phyloP scores from a whole-genome alignment of 345 rosid genomes.

The Mangifera indica region DNA sequence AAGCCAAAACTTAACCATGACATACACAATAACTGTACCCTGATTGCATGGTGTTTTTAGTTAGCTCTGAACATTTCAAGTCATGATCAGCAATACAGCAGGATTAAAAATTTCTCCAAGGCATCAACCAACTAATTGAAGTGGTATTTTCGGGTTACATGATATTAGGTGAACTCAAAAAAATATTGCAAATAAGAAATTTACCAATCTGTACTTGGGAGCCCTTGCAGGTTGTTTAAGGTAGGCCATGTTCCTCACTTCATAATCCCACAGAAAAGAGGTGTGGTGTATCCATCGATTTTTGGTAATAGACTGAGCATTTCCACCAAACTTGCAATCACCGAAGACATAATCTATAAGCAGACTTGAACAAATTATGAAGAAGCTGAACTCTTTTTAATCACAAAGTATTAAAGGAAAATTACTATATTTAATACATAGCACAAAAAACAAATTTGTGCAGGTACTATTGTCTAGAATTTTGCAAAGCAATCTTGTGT shows the following conservation, averaged over 20 bases:
- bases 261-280: conserved; percentile 80
- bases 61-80: conserved; percentile 2
- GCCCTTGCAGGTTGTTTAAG: conserved; percentile 63
- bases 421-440: not conserved
- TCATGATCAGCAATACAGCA: conserved; percentile 3
- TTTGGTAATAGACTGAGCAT: conserved; percentile 79
- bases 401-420: not conserved
- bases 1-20: not conserved
- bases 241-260: conserved; percentile 66
- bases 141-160: not conserved
- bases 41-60: not conserved
- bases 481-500: not conserved
- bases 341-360: conserved; percentile 79
- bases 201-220: conserved; percentile 66
- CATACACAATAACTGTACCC: not conserved
- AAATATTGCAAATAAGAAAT: not conserved
- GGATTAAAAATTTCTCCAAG: not conserved
- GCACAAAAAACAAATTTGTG: not conserved
- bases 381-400: not conserved
- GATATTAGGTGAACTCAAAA: not conserved
- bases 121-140: not conserved
- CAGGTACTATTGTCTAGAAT: not conserved
- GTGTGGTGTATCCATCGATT: conserved; percentile 85
- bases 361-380: not conserved
- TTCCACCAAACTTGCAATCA: conserved; percentile 77